Base-by-base conservation (phyloP, 208 protist species). In the Herpetomonas samuelpessoai region DNA sequence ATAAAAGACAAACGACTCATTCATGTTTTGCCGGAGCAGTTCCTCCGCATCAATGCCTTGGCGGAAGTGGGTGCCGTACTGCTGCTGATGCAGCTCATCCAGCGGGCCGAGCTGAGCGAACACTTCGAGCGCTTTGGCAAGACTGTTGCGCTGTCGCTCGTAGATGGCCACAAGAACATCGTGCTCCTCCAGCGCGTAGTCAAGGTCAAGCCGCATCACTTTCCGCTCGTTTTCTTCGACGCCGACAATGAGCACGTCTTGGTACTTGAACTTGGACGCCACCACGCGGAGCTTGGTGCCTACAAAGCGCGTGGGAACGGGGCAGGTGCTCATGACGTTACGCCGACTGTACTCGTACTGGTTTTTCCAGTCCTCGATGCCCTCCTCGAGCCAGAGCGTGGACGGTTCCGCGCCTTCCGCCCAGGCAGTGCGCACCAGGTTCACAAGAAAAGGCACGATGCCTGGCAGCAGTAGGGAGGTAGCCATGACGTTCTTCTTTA, bases 401-500 rank as follows among this genome's bases (percentile, higher is more conserved):
- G 70, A 44, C 29, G 83, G 77, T 49, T 86, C 76, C 57, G 47
- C 61, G 2, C 83, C 83, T 16, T 71, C 41, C 3, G 75, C 71
- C 59, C 78, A 88, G 6, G 88, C 79, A 3, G 73, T 91, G 12
- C 85, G 82, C 19, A 92, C 79, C 18, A 95, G 59, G 56, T 95
- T 95, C 26, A 95, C 88, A 27, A 95, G 66, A 62, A 95, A 95
- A 0, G 88, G 88, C 1, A 88, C 66, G 25, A 95, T 80, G 3
- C 88, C 88, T 2, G 88, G 88, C 16, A 95, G 71, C 46, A 95
- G 68, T 31, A 95, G 66, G 10, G 88, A 76, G 22, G 71, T 84
- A 2, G 83, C 79, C 80, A 95, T 86, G 49, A 95, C 85, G 57
- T 77, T 85, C 71, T 86, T 83, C 63, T 88, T 90, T 71, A 91